Evolutionary conservation across 192 early-diverging fungal species (phyloP), one percentile per base, ranked within the genome.

Genomic region (Podila verticillata): DNA sequence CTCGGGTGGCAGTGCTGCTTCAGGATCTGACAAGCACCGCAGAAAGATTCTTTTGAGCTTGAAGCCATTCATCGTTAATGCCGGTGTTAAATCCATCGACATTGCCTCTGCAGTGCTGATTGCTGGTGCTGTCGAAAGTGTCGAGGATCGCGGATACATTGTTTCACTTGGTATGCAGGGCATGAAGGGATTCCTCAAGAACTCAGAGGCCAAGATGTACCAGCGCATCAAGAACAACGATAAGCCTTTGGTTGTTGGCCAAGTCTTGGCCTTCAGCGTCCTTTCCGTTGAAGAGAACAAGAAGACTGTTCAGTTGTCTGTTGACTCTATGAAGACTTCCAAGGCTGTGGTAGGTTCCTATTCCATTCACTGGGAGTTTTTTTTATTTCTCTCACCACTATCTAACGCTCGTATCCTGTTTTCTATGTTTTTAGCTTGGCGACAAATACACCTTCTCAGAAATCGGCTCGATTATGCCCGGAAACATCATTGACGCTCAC

Each of bases 61-160:
- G 70, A 88, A 92, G 80, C 96, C 97, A 22, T 84, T 89, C 44
- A 82, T 89, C 57, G 89, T 95, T 60, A 98, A 98, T 82, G 82
- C 81, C 15, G 87, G 90, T 81, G 81, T 97, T 32, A 83, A 84
- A 32, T 63, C 77, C 0, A 80, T 84, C 1, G 95, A 95, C 62
- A 64, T 97, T 49, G 82, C 88, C 35, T 83, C 89, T 39, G 96
- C 96, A 39, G 80, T 84, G 88, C 58, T 89, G 26, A 48, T 97
- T 64, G 74, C 91, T 24, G 92, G 89, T 57, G 84, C 89, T 29
- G 89, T 99, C 24, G 81, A 90, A 64, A 95, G 93, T 72, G 87
- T 94, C 5, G 96, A 99, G 83, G 97, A 99, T 84, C 95, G 95
- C 72, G 97, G 97, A 29, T 97, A 96, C 66, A 87, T 97, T 48